Percentiles rank a stretch among this genome's conserved stretches.
Conservation (phyloP, 2,329 filamentous ascomycete genomes). For the Diaporthe sp. region DNA sequence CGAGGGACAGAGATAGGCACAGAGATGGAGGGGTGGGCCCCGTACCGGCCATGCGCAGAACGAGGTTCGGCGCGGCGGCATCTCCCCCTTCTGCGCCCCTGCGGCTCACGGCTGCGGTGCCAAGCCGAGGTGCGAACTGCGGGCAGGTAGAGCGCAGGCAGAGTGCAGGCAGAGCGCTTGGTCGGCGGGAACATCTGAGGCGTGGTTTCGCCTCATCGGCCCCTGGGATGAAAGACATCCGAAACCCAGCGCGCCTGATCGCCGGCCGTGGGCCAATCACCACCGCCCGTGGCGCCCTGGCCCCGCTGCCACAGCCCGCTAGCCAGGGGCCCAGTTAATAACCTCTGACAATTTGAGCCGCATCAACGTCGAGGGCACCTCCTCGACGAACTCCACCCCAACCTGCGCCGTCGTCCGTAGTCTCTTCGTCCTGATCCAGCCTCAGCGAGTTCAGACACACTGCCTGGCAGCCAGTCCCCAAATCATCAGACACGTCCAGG, state of each 20-base stretch:
- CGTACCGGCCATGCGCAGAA: slow-evolving; percentile 3
- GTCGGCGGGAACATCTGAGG: slow-evolving; percentile 30
- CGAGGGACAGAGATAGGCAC: background rate
- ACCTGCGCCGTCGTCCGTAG: slow-evolving; percentile 21
- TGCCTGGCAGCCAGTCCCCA: background rate
- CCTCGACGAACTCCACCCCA: slow-evolving; percentile 9
- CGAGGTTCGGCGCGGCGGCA: slow-evolving; percentile 19
- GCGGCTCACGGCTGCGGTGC: slow-evolving; percentile 19
- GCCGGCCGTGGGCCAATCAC: slow-evolving; percentile 40
- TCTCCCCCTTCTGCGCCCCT: background rate
- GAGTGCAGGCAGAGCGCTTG: slow-evolving; percentile 3
- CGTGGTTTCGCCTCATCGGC: slow-evolving; percentile 56
- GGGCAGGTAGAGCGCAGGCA: background rate
- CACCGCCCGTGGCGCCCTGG: background rate
- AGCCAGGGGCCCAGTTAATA: slow-evolving; percentile 42
- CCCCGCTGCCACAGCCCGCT: slow-evolving; percentile 46
- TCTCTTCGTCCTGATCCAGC: slow-evolving; percentile 8
- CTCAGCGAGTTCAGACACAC: background rate
- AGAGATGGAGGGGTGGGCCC: background rate
- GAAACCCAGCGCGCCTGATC: slow-evolving; percentile 56
- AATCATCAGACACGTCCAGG: slow-evolving; percentile 17
- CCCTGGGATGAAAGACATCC: slow-evolving; percentile 48
- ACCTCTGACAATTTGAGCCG: slow-evolving; percentile 48
- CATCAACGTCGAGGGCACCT: slow-evolving; percentile 45
- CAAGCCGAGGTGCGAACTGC: slow-evolving; percentile 7